phyloP scores from a whole-genome alignment of 2,329 filamentous ascomycete species.

The Karstenula rhodostoma region DNA sequence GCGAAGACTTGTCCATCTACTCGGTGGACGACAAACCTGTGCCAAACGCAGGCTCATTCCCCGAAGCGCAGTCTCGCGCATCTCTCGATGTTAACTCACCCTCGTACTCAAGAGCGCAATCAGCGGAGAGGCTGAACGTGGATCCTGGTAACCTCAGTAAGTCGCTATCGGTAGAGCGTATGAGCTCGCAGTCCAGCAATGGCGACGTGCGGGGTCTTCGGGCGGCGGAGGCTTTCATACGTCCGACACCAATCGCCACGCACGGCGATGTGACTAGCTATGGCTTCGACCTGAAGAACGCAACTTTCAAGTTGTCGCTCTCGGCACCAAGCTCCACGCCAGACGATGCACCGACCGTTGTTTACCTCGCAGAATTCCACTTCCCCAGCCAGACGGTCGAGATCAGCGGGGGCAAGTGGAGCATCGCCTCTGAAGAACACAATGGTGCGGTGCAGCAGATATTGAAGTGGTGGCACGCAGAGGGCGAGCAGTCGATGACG shows the following conservation, averaged over 20 bases:
- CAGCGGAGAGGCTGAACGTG: slow-evolving; percentile 61
- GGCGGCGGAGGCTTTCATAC: slow-evolving; percentile 90
- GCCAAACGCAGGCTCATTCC: slow-evolving; percentile 57
- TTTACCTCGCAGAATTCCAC: slow-evolving; percentile 91
- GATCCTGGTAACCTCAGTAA: slow-evolving; percentile 79
- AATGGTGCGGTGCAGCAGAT: slow-evolving; percentile 75
- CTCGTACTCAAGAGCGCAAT: slow-evolving; percentile 63
- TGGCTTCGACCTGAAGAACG: slow-evolving; percentile 83
- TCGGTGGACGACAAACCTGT: slow-evolving; percentile 80
- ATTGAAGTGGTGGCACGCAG: slow-evolving; percentile 91
- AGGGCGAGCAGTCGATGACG: slow-evolving; percentile 81
- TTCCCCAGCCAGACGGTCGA: slow-evolving; percentile 81
- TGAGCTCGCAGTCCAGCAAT: slow-evolving; percentile 44
- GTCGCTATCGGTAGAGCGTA: slow-evolving; percentile 68
- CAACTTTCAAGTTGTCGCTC: slow-evolving; percentile 77
- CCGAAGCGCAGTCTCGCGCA: slow-evolving; percentile 58
- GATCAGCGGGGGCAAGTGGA: slow-evolving; percentile 88
- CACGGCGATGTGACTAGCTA: slow-evolving; percentile 75
- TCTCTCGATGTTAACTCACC: slow-evolving; percentile 61
- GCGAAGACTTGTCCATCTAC: slow-evolving; percentile 92
- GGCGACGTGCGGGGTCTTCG: slow-evolving; percentile 69
- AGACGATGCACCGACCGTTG: slow-evolving; percentile 75
- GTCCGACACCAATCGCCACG: slow-evolving; percentile 80
- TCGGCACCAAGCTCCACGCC: slow-evolving; percentile 66
- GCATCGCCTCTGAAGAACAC: slow-evolving; percentile 76